These are phyloP conservation scores for Sporothrix variecibatus DNA, from an alignment of 2,329 filamentous ascomycete genomes.

Conservation along the genomic window DNA sequence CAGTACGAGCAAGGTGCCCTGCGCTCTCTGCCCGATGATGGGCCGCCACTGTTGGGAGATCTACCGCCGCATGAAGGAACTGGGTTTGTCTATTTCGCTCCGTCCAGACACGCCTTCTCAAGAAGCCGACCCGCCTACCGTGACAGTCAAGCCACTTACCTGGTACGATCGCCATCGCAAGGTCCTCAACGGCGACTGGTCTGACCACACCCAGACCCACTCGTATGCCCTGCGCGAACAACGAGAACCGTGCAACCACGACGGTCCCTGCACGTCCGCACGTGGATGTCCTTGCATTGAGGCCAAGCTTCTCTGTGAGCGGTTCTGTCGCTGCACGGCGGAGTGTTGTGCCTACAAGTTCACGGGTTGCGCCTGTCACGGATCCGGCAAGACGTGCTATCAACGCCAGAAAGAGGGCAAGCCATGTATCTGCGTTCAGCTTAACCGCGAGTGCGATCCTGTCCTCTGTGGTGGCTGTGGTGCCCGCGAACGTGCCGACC, in stretches of 20 bases:
- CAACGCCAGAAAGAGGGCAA: slow-evolving; percentile 56
- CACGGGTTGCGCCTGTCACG: slow-evolving; percentile 65
- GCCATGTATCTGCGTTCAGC: slow-evolving; percentile 69
- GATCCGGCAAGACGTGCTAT: slow-evolving; percentile 59
- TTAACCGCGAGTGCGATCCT: slow-evolving; percentile 80
- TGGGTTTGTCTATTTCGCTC: slow-evolving; percentile 41
- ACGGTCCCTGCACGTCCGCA: slow-evolving; percentile 62
- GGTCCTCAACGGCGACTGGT: slow-evolving; percentile 56
- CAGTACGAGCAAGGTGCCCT: slow-evolving; percentile 50
- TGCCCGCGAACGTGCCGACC: slow-evolving; percentile 67
- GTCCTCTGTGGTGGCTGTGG: slow-evolving; percentile 73
- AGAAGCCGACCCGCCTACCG: slow-evolving; percentile 35
- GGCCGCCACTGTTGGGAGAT: slow-evolving; percentile 57
- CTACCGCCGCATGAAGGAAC: slow-evolving; percentile 45
- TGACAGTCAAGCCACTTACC: slow-evolving; percentile 47
- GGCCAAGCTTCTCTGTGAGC: slow-evolving; percentile 68
- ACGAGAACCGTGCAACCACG: slow-evolving; percentile 68
- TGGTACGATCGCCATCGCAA: slow-evolving; percentile 62
- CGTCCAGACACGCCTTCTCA: slow-evolving; percentile 33
- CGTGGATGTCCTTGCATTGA: slow-evolving; percentile 64
- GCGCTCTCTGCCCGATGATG: slow-evolving; percentile 52
- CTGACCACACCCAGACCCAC: slow-evolving; percentile 56
- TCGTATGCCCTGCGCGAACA: slow-evolving; percentile 58
- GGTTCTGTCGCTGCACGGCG: slow-evolving; percentile 65
- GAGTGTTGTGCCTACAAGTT: slow-evolving; percentile 64